Evolutionary conservation across 2,329 filamentous ascomycete species (phyloP).

Genomic region (Thyridium curvatum): DNA sequence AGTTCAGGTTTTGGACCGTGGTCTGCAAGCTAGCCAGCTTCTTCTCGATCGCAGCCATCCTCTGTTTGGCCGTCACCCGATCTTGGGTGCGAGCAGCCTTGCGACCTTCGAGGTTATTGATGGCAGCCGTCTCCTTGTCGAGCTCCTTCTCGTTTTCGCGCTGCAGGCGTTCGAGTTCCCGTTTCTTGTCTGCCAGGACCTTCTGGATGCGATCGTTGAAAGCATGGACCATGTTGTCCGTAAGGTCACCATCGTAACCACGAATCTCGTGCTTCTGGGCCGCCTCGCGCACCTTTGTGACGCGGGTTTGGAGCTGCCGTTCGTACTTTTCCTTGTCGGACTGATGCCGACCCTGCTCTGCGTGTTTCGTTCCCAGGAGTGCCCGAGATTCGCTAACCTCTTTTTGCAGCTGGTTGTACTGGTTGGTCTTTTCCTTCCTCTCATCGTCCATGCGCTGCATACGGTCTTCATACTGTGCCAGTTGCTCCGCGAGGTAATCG

Average conservation of each 20-base stretch:
- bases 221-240: constrained; percentile 63
- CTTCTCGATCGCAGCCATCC: constrained; percentile 68
- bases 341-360: constrained; percentile 70
- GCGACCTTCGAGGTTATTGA: constrained; percentile 69
- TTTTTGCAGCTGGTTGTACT: constrained; percentile 59
- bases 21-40: constrained; percentile 61
- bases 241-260: constrained; percentile 75
- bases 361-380: constrained; percentile 44
- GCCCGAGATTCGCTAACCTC: constrained; percentile 37
- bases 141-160: constrained; percentile 69
- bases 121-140: constrained; percentile 61
- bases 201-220: constrained; percentile 77
- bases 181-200: constrained; percentile 70
- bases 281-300: constrained; percentile 69
- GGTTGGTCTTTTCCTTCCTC: constrained; percentile 53
- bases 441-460: constrained; percentile 61
- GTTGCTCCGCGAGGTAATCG: constrained; percentile 61
- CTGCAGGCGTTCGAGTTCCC: constrained; percentile 67
- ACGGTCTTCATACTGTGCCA: constrained; percentile 73
- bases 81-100: constrained; percentile 68
- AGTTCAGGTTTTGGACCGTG: constrained; percentile 64
- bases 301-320: constrained; percentile 65
- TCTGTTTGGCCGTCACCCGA: constrained; percentile 66
- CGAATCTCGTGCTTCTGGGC: constrained; percentile 73
- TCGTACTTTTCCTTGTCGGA: constrained; percentile 86